Conservation (phyloP, 495 filamentous ascomycete genomes). For the Penicillium coprophilum region DNA sequence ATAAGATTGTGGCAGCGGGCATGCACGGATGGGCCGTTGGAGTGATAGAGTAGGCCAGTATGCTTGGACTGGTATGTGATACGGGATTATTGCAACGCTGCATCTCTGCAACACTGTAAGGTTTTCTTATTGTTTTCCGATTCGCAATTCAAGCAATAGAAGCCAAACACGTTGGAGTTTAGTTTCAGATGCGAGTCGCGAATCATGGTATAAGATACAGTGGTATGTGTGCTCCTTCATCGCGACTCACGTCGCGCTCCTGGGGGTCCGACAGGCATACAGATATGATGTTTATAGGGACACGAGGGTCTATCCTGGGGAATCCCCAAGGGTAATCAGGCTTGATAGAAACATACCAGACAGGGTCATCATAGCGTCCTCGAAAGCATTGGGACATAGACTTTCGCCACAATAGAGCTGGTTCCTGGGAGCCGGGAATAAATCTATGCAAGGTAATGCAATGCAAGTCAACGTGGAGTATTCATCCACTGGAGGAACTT, state of each 20-base stretch:
- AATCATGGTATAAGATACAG: not conserved
- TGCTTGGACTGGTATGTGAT: slow-evolving; percentile 13
- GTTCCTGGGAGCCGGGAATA: slow-evolving; percentile 24
- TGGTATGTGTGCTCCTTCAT: slow-evolving; percentile 3
- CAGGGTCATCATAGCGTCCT: not conserved
- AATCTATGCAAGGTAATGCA: slow-evolving; percentile 28
- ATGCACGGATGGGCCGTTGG: not conserved
- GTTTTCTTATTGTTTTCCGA: not conserved
- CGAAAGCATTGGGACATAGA: slow-evolving; percentile 16
- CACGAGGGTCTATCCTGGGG: slow-evolving; percentile 8
- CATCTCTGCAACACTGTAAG: slow-evolving; percentile 9
- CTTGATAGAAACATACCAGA: not conserved
- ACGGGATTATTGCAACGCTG: slow-evolving; percentile 10
- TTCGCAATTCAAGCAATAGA: not conserved
- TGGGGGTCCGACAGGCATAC: not conserved
- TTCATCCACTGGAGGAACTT: not conserved
- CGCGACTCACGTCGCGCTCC: slow-evolving; percentile 12
- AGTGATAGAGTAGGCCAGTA: not conserved
- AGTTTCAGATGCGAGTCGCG: not conserved
- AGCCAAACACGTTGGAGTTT: not conserved
- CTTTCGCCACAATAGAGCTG: slow-evolving; percentile 14
- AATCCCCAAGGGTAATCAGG: slow-evolving; percentile 1
- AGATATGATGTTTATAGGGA: not conserved
- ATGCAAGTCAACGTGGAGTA: slow-evolving; percentile 25
- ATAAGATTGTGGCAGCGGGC: not conserved